phyloP scores from a whole-genome alignment of 106 monocot genomes.

The Dioscorea alata region DNA sequence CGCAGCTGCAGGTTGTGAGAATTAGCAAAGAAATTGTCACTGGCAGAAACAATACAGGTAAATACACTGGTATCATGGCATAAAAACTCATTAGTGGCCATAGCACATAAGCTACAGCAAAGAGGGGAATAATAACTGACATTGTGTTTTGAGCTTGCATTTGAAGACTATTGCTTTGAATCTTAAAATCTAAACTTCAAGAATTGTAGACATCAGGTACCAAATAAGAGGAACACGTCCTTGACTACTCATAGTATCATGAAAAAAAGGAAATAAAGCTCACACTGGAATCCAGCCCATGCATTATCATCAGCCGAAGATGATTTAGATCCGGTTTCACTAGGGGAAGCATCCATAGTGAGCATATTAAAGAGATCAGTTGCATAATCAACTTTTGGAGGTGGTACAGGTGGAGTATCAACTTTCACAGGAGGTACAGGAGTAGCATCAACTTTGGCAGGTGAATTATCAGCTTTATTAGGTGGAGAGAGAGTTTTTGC shows the following conservation, averaged over 20 bases:
- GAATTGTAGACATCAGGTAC: neutral
- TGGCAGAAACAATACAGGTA: neutral
- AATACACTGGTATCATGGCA: neutral
- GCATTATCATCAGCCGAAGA: conserved; percentile 36
- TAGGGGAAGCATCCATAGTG: conserved; percentile 26
- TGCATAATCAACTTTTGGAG: conserved; percentile 40
- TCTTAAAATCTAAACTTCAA: neutral
- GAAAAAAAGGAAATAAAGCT: conserved; percentile 10
- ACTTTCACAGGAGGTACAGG: conserved; percentile 13
- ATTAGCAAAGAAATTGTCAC: no score
- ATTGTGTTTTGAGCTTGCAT: neutral
- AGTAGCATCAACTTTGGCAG: conserved; percentile 4
- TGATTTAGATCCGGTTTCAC: conserved; percentile 20
- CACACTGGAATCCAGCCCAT: conserved; percentile 69
- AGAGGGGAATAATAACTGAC: neutral
- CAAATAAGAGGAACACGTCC: neutral
- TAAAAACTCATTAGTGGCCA: neutral
- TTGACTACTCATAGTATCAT: neutral
- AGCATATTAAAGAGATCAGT: conserved; percentile 53
- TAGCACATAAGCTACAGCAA: neutral
- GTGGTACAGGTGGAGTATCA: conserved; percentile 8
- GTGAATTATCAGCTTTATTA: neutral
- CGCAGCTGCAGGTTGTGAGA: conserved; percentile 27
- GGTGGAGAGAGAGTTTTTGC: neutral
- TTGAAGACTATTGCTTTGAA: neutral